Evolutionary conservation across 108 stramenopile genomes (phyloP), one percentile per base, ranked within the genome.

Genomic region (Nitzschia sp.): DNA sequence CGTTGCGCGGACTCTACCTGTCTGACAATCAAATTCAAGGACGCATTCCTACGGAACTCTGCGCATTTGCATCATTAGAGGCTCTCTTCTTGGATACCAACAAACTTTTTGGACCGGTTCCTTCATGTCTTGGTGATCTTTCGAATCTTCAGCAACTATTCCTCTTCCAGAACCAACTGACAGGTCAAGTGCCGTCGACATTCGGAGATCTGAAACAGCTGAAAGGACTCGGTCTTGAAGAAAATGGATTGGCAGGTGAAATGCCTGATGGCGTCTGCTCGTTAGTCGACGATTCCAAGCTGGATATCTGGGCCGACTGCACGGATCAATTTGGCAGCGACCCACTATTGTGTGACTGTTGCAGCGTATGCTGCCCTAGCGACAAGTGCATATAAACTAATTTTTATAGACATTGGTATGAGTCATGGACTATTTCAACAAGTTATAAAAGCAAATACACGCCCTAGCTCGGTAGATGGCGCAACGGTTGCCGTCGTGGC

Each of bases 1-100:
- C 45, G 21, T 59, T 89, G 46, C 79, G 73, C 53, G 79, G 85
- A 11, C 69, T 93, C 2, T 90, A 88, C 51, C 49, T 93, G 30
- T 88, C 85, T 0, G 84, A 88, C 56, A 93, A 93, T 59, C 53
- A 68, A 15, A 51, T 93, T 25, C 72, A 66, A 17, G 91, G 91
- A 6, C 59, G 59, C 36, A 85, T 93, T 26, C 84, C 91, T 2
- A 66, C 56, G 29, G 57, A 56, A 11, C 47, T 85, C 3, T 85
- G 88, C 47, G 59, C 54, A 13, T 59, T 89, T 56, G 56, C 59
- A 25, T 64, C 68, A 29, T 66, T 88, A 21, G 75, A 83, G 73
- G 79, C 80, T 1, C 46, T 86, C 18, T 83, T 81, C 47, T 64
- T 86, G 56, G 82, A 83, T 29, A 58, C 65, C 11, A 86, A 86